Conservation (phyloP, 2,329 filamentous ascomycete genomes). For the Hypoxylon sp. region DNA sequence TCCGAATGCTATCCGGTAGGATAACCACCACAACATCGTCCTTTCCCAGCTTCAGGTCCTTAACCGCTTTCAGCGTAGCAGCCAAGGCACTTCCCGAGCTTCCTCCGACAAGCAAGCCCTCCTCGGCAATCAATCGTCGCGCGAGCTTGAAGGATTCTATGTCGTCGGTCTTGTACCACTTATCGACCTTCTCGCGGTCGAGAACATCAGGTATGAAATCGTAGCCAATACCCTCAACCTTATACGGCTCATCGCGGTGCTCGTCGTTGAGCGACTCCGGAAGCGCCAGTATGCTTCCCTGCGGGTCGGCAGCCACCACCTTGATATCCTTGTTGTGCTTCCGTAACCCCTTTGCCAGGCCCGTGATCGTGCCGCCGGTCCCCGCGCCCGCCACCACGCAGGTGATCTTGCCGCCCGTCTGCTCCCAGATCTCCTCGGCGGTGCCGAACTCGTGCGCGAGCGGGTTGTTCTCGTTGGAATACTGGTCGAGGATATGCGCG, state of each 20-base stretch:
- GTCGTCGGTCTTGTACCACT: slow-evolving; percentile 99
- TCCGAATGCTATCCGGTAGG: slow-evolving; percentile 94
- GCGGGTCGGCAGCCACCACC: slow-evolving; percentile 91
- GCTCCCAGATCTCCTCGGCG: slow-evolving; percentile 94
- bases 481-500: slow-evolving; percentile 97
- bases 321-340: slow-evolving; percentile 90
- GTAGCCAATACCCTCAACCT: slow-evolving; percentile 98
- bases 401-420: slow-evolving; percentile 84
- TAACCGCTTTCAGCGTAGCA: slow-evolving; percentile 79
- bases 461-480: slow-evolving; percentile 91
- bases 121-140: slow-evolving; percentile 90
- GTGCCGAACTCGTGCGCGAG: slow-evolving; percentile 93
- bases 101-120: slow-evolving; percentile 92
- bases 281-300: slow-evolving; percentile 89
- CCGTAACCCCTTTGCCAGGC: slow-evolving; percentile 83
- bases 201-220: slow-evolving; percentile 98
- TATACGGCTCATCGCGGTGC: slow-evolving; percentile 86
- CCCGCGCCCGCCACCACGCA: slow-evolving; percentile 92
- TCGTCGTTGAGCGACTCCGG: slow-evolving; percentile 84
- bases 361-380: slow-evolving; percentile 95
- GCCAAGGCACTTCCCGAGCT: slow-evolving; percentile 93
- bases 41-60: slow-evolving; percentile 80
- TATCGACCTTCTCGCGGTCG: slow-evolving; percentile 81
- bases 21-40: slow-evolving; percentile 92
- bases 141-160: slow-evolving; percentile 90